Base-by-base conservation (phyloP, 805 yeast species). In the Starmerella potacharoeniae region DNA sequence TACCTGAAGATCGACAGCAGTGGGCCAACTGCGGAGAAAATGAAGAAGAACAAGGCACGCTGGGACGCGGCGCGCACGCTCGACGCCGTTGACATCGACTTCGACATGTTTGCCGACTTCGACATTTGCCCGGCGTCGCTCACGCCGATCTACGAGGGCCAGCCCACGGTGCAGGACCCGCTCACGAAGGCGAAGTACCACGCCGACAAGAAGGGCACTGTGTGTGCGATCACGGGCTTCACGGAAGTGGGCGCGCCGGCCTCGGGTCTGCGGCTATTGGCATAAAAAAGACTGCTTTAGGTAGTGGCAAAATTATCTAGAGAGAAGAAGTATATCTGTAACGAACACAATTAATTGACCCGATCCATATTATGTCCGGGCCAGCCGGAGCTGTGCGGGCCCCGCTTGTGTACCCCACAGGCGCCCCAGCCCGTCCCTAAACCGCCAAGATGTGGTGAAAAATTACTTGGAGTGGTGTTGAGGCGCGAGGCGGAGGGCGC, bases 171-270 rank as follows among this genome's bases (percentile, higher is more conserved):
- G 34, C 64, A 77, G 31, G 97, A 93, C 66, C 87, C 95, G 16
- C 73, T 95, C 61, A 88, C 95, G 29, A 95, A 95, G 53, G 95
- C 97, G 54, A 81, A 78, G 67, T 95, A 93, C 67, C 85, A 84
- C 61, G 75, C 81, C 7, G 76, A 79, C 55, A 84, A 82, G 67
- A 82, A 84, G 74, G 97, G 96, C 51, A 78, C 80, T 63, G 65
- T 87, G 39, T 91, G 95, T 71, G 73, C 72, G 50, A 81, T 93
- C 58, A 85, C 97, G 1, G 69, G 76, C 51, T 74, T 95, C 58
- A 84, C 96, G 4, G 73, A 77, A 53, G 81, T 93, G 60, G 99
- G 98, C 17, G 88, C 91, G 14, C 86, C 93, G 17, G 93, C 95
- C 10, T 84, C 96, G 11, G 97, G 97, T 28, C 77, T 91, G 65